These are phyloP conservation scores for Torrubiella hemipterigena DNA, from an alignment of 2,329 filamentous ascomycete genomes.

Conservation along the genomic window DNA sequence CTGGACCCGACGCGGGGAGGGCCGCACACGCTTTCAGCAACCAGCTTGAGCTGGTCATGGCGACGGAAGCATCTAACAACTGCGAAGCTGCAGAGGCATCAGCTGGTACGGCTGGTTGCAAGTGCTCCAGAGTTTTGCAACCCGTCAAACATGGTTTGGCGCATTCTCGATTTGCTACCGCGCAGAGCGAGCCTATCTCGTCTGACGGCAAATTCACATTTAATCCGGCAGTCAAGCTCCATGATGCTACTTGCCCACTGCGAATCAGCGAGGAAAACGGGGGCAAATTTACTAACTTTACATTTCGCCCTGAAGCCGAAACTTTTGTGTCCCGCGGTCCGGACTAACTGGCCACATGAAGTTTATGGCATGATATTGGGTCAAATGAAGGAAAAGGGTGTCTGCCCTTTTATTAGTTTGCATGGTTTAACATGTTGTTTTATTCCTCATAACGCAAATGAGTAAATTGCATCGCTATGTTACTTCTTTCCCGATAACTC, in stretches of 20 bases:
- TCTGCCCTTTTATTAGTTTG: neutral
- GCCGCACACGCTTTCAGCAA: neutral
- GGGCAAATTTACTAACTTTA: too few relatives aligned
- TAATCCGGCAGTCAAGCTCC: neutral
- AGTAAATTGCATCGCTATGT: neutral
- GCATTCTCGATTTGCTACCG: conserved; percentile 2
- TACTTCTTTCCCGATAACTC: conserved; percentile 28
- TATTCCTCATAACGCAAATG: neutral
- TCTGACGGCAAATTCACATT: neutral
- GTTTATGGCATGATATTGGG: neutral
- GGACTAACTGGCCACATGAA: neutral
- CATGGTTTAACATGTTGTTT: conserved; percentile 1
- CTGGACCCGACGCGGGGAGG: neutral
- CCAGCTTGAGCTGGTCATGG: neutral
- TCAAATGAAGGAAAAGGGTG: neutral
- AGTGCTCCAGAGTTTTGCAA: neutral
- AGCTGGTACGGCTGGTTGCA: neutral
- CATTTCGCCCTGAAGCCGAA: neutral
- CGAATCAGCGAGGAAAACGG: neutral
- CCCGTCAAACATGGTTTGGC: conserved; percentile 2
- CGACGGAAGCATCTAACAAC: neutral
- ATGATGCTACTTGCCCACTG: neutral
- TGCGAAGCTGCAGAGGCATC: neutral
- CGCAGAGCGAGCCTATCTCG: neutral
- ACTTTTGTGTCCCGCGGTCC: neutral